These are phyloP conservation scores for Brasenia schreberi DNA, from an alignment of 164 flowering plant species.

Conservation along the genomic window DNA sequence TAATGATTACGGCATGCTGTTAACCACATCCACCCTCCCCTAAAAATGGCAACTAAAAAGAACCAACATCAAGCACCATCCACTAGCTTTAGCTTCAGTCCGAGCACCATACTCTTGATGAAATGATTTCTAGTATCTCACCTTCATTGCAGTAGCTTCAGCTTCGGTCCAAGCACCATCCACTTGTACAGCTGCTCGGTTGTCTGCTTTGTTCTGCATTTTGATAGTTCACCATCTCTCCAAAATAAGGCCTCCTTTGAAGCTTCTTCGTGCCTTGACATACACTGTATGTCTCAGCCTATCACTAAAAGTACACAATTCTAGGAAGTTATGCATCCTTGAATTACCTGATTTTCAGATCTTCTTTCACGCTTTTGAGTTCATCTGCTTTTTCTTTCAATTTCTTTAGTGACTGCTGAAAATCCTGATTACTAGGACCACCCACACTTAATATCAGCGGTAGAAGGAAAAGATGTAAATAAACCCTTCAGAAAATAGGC, in stretches of 20 bases:
- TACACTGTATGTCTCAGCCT: slow-evolving; percentile 88
- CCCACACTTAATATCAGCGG: background rate
- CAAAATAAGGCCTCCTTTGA: slow-evolving; percentile 40
- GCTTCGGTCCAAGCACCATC: slow-evolving; percentile 93
- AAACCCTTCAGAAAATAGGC: background rate
- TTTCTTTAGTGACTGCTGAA: slow-evolving; percentile 62
- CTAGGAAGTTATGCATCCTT: background rate
- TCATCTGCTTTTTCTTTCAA: slow-evolving; percentile 78
- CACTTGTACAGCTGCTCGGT: slow-evolving; percentile 90
- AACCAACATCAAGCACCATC: too few relatives aligned
- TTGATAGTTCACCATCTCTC: slow-evolving; percentile 58
- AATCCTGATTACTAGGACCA: slow-evolving; percentile 50
- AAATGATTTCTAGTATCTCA: slow-evolving; percentile 5
- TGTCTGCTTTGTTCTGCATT: slow-evolving; percentile 98
- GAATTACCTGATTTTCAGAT: slow-evolving; percentile 62
- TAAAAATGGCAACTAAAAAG: too few relatives aligned
- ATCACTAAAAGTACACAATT: slow-evolving; percentile 12
- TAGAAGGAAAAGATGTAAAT: background rate
- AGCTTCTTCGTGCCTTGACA: slow-evolving; percentile 62
- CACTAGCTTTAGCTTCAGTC: too few relatives aligned
- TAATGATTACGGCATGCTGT: too few relatives aligned
- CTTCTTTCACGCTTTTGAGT: slow-evolving; percentile 62
- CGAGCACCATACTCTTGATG: too few relatives aligned
- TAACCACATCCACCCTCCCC: too few relatives aligned
- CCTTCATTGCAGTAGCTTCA: slow-evolving; percentile 83